phyloP scores from a whole-genome alignment of 73 alveolate species.

The Effrenium voratum region DNA sequence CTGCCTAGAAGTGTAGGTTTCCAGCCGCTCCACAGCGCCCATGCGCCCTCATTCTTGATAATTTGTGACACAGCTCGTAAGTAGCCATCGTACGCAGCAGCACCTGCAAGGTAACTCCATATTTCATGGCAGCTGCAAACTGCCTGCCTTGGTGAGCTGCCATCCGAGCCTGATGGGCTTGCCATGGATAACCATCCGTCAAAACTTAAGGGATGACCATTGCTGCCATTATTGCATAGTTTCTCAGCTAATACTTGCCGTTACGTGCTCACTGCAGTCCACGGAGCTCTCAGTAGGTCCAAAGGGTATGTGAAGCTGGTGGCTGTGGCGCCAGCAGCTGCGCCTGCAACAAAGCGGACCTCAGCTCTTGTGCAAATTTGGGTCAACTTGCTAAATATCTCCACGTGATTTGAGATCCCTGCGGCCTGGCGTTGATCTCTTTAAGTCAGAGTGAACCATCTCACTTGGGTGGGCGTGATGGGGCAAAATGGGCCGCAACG shows the following conservation, averaged over 20 bases:
- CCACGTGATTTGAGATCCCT: not conserved
- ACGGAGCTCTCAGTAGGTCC: not conserved
- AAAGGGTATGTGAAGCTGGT: not conserved
- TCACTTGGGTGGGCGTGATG: not conserved
- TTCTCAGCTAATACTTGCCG: too few species aligned
- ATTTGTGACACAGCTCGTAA: constrained; percentile 23
- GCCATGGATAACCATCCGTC: too few species aligned
- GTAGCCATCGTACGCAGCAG: constrained; percentile 21
- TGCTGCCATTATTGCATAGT: too few species aligned
- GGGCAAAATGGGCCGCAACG: not conserved
- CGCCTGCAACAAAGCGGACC: constrained; percentile 15
- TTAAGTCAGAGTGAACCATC: not conserved
- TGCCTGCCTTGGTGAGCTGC: constrained; percentile 10
- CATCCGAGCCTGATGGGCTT: constrained; percentile 17
- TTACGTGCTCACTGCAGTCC: too few species aligned
- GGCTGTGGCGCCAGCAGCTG: constrained; percentile 16
- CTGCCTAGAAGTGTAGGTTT: constrained; percentile 15
- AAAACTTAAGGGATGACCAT: too few species aligned
- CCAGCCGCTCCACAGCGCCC: constrained; percentile 31
- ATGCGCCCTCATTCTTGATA: not conserved
- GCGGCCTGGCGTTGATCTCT: not conserved
- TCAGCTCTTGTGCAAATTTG: not conserved
- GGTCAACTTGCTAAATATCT: not conserved
- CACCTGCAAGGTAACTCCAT: not conserved
- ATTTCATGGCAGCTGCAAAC: not conserved